These are phyloP conservation scores for Didymella keratinophila DNA, from an alignment of 2,329 filamentous ascomycete genomes.

Conservation along the genomic window DNA sequence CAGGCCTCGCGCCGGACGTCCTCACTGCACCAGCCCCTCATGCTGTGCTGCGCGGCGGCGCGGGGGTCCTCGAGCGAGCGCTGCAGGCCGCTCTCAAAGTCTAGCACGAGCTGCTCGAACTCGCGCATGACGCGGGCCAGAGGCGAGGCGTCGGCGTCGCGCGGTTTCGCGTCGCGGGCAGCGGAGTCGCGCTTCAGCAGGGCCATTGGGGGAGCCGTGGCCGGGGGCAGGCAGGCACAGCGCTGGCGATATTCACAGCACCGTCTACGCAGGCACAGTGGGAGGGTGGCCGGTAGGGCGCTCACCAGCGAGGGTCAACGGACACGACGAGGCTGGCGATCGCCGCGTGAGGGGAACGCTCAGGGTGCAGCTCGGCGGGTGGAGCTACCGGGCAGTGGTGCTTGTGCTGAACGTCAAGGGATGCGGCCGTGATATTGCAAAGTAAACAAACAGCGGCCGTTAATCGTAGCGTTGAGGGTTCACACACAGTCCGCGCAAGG, in stretches of 20 bases:
- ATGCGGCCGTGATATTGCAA: constrained; percentile 3
- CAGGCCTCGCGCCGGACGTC: constrained; percentile 41
- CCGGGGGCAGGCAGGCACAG: constrained; percentile 3
- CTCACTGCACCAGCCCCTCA: constrained; percentile 20
- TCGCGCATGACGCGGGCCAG: constrained; percentile 45
- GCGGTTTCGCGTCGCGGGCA: constrained; percentile 27
- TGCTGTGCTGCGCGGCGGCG: constrained; percentile 3
- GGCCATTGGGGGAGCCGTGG: constrained; percentile 36
- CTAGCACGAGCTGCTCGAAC: constrained; percentile 42
- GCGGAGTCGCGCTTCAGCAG: constrained; percentile 34
- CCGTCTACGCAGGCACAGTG: not conserved
- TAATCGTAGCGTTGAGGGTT: constrained; percentile 6
- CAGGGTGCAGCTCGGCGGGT: constrained; percentile 5
- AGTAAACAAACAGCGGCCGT: constrained; percentile 24
- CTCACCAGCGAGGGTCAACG: constrained; percentile 6
- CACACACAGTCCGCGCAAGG: constrained; percentile 19
- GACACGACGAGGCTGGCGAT: constrained; percentile 6
- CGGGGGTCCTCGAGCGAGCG: constrained; percentile 32
- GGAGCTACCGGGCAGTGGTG: not conserved
- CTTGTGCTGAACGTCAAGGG: constrained; percentile 1
- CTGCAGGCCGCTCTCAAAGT: constrained; percentile 42
- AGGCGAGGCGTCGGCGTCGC: constrained; percentile 22
- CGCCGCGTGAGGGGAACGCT: constrained; percentile 9
- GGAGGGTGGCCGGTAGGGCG: not conserved
- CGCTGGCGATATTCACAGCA: not conserved